Percentiles rank a stretch among this genome's conserved stretches.
Evolutionary conservation across 2,329 filamentous ascomycete genomes (phyloP).

Genomic region (Alternaria rosae): DNA sequence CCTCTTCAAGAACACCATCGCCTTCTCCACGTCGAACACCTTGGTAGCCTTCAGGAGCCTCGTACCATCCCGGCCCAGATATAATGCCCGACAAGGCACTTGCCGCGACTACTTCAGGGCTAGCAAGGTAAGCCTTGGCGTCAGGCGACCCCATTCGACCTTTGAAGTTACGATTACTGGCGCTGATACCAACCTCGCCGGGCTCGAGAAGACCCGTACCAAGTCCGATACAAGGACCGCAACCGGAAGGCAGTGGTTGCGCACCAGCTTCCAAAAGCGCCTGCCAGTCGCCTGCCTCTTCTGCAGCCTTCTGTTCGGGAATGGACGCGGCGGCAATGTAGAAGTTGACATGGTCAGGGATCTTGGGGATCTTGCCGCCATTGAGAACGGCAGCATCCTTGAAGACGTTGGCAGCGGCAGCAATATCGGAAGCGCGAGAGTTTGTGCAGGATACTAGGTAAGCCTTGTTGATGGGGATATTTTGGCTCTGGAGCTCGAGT

Average conservation of each 20-base stretch:
- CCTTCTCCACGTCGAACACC: constrained; percentile 77
- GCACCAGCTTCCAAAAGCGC: constrained; percentile 82
- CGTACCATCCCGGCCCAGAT: constrained; percentile 78
- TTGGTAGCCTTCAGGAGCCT: constrained; percentile 71
- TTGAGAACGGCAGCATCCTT: constrained; percentile 71
- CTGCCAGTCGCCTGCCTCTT: constrained; percentile 87
- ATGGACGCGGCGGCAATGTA: constrained; percentile 89
- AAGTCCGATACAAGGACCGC: constrained; percentile 86
- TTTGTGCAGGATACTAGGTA: constrained; percentile 95
- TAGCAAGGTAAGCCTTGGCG: constrained; percentile 84
- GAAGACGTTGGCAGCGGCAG: constrained; percentile 84
- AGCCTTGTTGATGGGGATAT: constrained; percentile 82
- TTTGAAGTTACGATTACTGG: constrained; percentile 89
- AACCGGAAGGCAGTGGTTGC: constrained; percentile 72
- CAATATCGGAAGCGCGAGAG: constrained; percentile 79
- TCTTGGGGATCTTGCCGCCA: constrained; percentile 69
- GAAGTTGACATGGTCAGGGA: constrained; percentile 79
- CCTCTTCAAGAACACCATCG: constrained; percentile 68
- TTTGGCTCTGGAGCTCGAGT: constrained; percentile 71
- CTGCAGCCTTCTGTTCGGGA: constrained; percentile 77
- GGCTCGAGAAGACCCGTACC: constrained; percentile 80
- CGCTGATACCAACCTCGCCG: constrained; percentile 86
- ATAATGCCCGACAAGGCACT: constrained; percentile 80
- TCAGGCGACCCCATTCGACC: constrained; percentile 85
- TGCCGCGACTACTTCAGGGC: constrained; percentile 90